These are phyloP conservation scores for Blepharisma japonicum DNA, from an alignment of 73 alveolate genomes.

Conservation along the genomic window DNA sequence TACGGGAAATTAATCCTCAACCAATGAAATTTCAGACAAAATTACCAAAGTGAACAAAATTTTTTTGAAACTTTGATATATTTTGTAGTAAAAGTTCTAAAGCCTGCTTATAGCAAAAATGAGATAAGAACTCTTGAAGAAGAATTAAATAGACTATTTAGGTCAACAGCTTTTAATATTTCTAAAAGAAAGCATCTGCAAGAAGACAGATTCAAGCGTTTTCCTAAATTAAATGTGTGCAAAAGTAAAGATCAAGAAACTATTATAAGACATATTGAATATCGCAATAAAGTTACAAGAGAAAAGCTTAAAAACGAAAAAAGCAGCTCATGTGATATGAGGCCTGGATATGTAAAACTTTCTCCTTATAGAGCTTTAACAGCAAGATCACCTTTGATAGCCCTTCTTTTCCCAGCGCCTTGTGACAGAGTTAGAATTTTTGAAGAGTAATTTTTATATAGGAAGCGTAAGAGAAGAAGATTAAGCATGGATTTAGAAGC, in stretches of 20 bases:
- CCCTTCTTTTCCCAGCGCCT: constrained; percentile 61
- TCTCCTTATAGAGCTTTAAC: constrained; percentile 69
- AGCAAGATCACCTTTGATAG: constrained; percentile 68
- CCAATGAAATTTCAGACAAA: constrained; percentile 26
- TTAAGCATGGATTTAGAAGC: background rate
- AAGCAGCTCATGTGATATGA: constrained; percentile 53
- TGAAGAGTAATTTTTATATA: constrained; percentile 50
- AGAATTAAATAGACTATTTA: constrained; percentile 58
- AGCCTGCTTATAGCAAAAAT: constrained; percentile 59
- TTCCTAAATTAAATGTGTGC: constrained; percentile 43
- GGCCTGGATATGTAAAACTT: constrained; percentile 55
- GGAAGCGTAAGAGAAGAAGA: constrained; percentile 17
- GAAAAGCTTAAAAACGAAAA: constrained; percentile 42
- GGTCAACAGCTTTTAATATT: constrained; percentile 70
- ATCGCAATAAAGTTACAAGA: constrained; percentile 29
- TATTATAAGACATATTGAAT: background rate
- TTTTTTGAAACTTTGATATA: constrained; percentile 68
- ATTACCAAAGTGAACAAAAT: constrained; percentile 48
- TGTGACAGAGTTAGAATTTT: constrained; percentile 61
- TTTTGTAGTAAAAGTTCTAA: constrained; percentile 64
- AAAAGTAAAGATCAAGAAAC: constrained; percentile 4
- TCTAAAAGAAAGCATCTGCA: constrained; percentile 52
- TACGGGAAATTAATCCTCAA: background rate
- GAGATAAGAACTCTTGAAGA: constrained; percentile 58
- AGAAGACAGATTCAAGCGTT: constrained; percentile 45